Conservation (phyloP, 345 rosid species). For the Stellera chamaejasme region DNA sequence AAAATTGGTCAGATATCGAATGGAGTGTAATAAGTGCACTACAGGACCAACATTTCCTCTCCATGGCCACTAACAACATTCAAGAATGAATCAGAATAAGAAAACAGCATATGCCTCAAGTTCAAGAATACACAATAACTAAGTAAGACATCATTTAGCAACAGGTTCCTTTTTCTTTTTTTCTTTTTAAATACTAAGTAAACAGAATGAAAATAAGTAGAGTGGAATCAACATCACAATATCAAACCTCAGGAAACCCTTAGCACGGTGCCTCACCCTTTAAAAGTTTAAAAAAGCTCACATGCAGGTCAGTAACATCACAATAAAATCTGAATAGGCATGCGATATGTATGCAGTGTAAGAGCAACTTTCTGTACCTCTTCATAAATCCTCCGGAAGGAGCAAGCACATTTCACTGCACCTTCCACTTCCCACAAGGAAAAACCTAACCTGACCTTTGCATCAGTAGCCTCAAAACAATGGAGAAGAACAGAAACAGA, state of each 20-base stretch:
- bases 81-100: neutral
- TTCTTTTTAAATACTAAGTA: too few relatives aligned
- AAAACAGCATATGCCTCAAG: neutral
- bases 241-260: too few relatives aligned
- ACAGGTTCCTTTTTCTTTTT: too few relatives aligned
- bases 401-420: constrained; percentile 65
- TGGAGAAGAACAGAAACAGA: constrained; percentile 59
- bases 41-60: too few relatives aligned
- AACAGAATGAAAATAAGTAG: too few relatives aligned
- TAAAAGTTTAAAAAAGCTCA: too few relatives aligned
- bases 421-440: constrained; percentile 50
- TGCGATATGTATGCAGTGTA: too few relatives aligned
- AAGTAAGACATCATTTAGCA: too few relatives aligned
- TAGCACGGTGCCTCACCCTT: too few relatives aligned
- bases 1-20: constrained; percentile 11
- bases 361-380: constrained; percentile 47
- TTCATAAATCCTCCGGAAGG: constrained; percentile 82
- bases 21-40: neutral
- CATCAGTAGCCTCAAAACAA: constrained; percentile 49
- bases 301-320: too few relatives aligned
- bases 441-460: constrained; percentile 20
- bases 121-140: neutral
- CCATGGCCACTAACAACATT: neutral
- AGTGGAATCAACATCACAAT: too few relatives aligned
- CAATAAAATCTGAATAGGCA: too few relatives aligned